Evolutionary conservation across 2,329 filamentous ascomycete species (phyloP).

Genomic region (Didymella exigua): DNA sequence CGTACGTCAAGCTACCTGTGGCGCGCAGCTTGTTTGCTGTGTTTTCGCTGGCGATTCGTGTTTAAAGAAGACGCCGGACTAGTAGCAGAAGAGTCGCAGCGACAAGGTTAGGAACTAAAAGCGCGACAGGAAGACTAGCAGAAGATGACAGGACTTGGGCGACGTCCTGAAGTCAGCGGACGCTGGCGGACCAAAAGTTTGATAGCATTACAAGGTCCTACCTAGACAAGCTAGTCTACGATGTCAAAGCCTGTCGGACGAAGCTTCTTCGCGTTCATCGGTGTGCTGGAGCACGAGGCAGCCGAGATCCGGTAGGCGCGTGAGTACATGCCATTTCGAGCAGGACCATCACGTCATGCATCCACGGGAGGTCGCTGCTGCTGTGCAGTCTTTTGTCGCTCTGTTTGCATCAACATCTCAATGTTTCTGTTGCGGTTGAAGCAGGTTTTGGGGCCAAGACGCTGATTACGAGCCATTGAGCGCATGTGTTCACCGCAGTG

Average conservation of each 20-base stretch:
- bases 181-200: slow-evolving; percentile 10
- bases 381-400: background rate
- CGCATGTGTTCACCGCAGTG: background rate
- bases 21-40: background rate
- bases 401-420: background rate
- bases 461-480: background rate
- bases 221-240: background rate
- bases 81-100: background rate
- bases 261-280: slow-evolving; percentile 2
- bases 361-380: background rate
- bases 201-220: slow-evolving; percentile 1
- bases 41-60: background rate
- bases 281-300: slow-evolving; percentile 3
- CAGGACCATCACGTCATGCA: slow-evolving; percentile 4
- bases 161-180: slow-evolving; percentile 13
- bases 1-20: slow-evolving; percentile 4
- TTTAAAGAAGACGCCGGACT: background rate
- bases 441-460: background rate
- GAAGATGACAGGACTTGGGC: background rate
- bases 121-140: background rate
- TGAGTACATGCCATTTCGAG: slow-evolving; percentile 2
- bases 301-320: slow-evolving; percentile 14
- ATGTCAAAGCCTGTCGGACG: background rate
- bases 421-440: background rate
- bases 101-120: background rate